Percentiles rank a stretch among this genome's conserved stretches.
phyloP scores from a whole-genome alignment of 2,329 filamentous ascomycete species.

The Botrytis tulipae region DNA sequence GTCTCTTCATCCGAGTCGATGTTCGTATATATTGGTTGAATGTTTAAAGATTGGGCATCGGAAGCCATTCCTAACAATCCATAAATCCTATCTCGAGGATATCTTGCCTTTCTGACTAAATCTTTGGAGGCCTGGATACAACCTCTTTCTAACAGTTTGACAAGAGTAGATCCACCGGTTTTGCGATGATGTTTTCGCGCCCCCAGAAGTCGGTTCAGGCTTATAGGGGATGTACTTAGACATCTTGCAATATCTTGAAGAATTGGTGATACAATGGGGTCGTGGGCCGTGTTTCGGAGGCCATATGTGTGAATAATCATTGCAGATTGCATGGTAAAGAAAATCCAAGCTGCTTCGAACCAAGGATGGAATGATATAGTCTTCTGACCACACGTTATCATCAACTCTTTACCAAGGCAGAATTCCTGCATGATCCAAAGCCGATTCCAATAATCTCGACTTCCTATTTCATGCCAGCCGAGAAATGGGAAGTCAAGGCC shows the following conservation, averaged over 20 bases:
- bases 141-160: conserved; percentile 10
- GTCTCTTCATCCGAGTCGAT: conserved; percentile 3
- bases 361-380: conserved; percentile 12
- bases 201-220: background rate
- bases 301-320: background rate
- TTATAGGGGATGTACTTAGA: background rate
- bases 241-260: background rate
- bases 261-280: background rate
- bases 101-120: conserved; percentile 13
- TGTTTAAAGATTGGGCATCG: conserved; percentile 5
- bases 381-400: conserved; percentile 13
- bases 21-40: conserved; percentile 14
- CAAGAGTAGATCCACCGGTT: background rate
- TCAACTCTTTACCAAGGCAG: conserved; percentile 15
- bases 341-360: conserved; percentile 13
- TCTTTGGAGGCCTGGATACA: background rate
- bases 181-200: conserved; percentile 18
- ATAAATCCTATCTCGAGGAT: conserved; percentile 23
- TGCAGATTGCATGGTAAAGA: conserved; percentile 13
- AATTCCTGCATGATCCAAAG: conserved; percentile 26
- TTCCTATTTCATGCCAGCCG: conserved; percentile 3
- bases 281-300: background rate
- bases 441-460: conserved; percentile 21
- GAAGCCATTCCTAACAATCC: conserved; percentile 20
- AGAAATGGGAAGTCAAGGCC: conserved; percentile 13